These are phyloP conservation scores for Kodamaea sp. DNA, from an alignment of 1,139 yeast species.

Conservation along the genomic window DNA sequence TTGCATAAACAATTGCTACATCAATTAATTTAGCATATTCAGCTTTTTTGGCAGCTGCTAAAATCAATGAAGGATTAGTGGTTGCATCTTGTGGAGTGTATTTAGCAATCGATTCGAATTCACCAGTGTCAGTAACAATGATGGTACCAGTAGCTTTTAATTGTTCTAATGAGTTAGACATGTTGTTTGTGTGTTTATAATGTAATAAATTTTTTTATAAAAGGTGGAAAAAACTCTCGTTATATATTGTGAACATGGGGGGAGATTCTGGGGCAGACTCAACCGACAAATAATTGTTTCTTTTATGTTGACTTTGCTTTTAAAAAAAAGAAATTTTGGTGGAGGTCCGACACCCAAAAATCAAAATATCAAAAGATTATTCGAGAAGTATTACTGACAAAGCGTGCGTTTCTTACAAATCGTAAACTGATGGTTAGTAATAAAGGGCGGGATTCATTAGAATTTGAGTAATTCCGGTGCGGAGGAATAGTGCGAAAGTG, in stretches of 20 bases:
- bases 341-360: too few relatives aligned
- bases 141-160: constrained; percentile 93
- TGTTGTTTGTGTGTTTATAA: constrained; percentile 6
- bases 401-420: too few relatives aligned
- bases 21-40: constrained; percentile 89
- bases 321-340: too few relatives aligned
- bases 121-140: constrained; percentile 98
- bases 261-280: constrained; percentile 3
- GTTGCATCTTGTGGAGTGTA: constrained; percentile 99
- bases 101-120: constrained; percentile 94
- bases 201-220: neutral
- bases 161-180: constrained; percentile 79
- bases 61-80: constrained; percentile 95
- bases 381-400: too few relatives aligned
- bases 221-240: neutral
- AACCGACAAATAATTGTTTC: constrained; percentile 2
- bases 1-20: constrained; percentile 84
- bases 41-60: constrained; percentile 91
- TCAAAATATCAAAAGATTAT: too few relatives aligned
- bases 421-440: too few relatives aligned
- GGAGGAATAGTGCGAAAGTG: too few relatives aligned
- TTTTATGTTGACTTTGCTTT: too few relatives aligned
- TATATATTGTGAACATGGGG: neutral
- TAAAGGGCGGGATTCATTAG: too few relatives aligned
- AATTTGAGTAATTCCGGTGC: too few relatives aligned